Evolutionary conservation across 2,329 filamentous ascomycete species (phyloP).

Genomic region (Alternaria angustiovoidea): DNA sequence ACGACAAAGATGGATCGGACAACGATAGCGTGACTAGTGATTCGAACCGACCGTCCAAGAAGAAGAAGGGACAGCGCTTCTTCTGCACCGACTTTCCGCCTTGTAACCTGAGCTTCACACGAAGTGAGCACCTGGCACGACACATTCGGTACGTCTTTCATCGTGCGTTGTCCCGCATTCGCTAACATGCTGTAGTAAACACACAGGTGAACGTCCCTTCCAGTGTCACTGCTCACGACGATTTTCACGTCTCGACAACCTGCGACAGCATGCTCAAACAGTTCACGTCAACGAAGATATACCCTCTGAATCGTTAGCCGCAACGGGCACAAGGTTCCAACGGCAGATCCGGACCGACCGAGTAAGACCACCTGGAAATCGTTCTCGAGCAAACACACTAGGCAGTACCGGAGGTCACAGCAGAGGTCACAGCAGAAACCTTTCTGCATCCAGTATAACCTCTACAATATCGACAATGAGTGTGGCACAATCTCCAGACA

Average conservation of each 20-base stretch:
- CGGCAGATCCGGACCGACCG: conserved; percentile 89
- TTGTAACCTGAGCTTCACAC: conserved; percentile 92
- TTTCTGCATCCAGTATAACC: conserved; percentile 87
- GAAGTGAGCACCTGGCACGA: conserved; percentile 92
- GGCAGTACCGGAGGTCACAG: conserved; percentile 75
- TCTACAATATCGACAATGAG: conserved; percentile 76
- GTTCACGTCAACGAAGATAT: conserved; percentile 99
- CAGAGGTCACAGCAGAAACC: conserved; percentile 81
- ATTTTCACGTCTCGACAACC: conserved; percentile 93
- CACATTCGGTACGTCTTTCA: conserved; percentile 77
- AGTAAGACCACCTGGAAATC: conserved; percentile 74
- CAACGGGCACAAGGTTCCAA: conserved; percentile 90
- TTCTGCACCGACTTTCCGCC: conserved; percentile 96
- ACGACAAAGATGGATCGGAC: conserved; percentile 64
- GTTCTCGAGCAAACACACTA: conserved; percentile 79
- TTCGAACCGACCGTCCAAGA: conserved; percentile 81
- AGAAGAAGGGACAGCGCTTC: conserved; percentile 96
- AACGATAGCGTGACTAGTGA: conserved; percentile 60
- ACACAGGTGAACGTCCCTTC: conserved; percentile 95
- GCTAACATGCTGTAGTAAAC: conserved; percentile 71
- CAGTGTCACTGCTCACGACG: conserved; percentile 93
- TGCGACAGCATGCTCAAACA: conserved; percentile 95
- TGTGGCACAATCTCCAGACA: conserved; percentile 56
- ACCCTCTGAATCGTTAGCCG: conserved; percentile 89
- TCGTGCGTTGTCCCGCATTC: conserved; percentile 9